phyloP scores from a whole-genome alignment of 2,329 filamentous ascomycete species.

The Raffaelea arxii region DNA sequence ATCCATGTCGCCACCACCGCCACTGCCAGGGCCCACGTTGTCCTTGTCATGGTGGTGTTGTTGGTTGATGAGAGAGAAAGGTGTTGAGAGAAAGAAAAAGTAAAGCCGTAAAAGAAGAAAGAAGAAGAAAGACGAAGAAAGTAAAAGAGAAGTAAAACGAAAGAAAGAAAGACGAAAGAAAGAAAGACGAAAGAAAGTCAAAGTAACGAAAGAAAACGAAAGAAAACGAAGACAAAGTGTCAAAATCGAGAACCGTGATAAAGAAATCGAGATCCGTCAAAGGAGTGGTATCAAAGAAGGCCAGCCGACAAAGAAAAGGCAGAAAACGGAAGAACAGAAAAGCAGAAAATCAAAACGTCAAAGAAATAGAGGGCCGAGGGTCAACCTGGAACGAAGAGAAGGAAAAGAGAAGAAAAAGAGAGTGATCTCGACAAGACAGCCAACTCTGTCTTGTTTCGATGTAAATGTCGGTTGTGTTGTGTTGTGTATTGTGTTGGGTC shows the following conservation, averaged over 20 bases:
- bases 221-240: slow-evolving; percentile 2
- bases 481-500: no score
- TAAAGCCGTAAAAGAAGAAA: slow-evolving; percentile 2
- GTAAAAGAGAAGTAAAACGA: slow-evolving; percentile 24
- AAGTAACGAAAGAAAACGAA: slow-evolving; percentile 8
- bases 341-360: slow-evolving; percentile 1
- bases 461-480: no score
- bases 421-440: neutral
- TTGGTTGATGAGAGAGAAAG: neutral
- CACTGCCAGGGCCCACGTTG: slow-evolving; percentile 12
- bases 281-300: neutral
- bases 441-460: no score
- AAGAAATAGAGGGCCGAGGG: slow-evolving; percentile 7
- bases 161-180: slow-evolving; percentile 21
- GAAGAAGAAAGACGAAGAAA: slow-evolving; percentile 6
- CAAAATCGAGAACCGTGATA: no score
- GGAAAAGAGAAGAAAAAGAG: slow-evolving; percentile 1
- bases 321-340: neutral
- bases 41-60: slow-evolving; percentile 7
- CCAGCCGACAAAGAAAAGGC: neutral
- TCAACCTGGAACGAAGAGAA: slow-evolving; percentile 12
- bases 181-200: slow-evolving; percentile 4
- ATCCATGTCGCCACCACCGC: slow-evolving; percentile 19
- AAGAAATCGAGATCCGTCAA: no score
- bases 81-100: slow-evolving; percentile 1